phyloP scores from a whole-genome alignment of 257 asterid genomes.

The Echium plantagineum region DNA sequence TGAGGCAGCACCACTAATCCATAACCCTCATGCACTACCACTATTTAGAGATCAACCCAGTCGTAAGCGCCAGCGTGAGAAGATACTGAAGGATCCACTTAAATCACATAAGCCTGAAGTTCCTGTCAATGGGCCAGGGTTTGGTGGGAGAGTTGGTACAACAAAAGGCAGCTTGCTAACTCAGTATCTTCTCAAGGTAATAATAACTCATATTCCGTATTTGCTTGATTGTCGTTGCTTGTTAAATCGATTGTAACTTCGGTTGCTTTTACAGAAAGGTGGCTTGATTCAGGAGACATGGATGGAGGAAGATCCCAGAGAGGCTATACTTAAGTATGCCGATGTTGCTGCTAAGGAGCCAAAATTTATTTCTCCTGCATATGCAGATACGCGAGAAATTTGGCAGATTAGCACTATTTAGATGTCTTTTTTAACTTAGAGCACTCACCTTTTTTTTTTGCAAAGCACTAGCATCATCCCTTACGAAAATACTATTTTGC shows the following conservation, averaged over 20 bases:
- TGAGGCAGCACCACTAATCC: conserved; percentile 76
- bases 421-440: no score
- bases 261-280: conserved; percentile 62
- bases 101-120: conserved; percentile 95
- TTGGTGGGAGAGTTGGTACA: conserved; percentile 91
- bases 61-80: conserved; percentile 94
- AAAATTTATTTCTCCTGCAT: conserved; percentile 83
- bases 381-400: conserved; percentile 77
- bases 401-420: no score
- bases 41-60: conserved; percentile 89
- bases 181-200: conserved; percentile 89
- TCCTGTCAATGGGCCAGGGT: conserved; percentile 93
- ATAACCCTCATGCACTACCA: conserved; percentile 97
- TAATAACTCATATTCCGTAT: neutral
- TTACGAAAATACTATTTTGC: no score
- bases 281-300: conserved; percentile 76
- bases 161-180: conserved; percentile 90
- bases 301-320: conserved; percentile 99
- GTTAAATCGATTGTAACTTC: neutral
- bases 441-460: no score
- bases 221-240: neutral
- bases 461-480: no score
- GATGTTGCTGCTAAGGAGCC: conserved; percentile 86
- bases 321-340: conserved; percentile 86
- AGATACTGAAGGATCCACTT: conserved; percentile 76